phyloP scores from a whole-genome alignment of 306 rosid genomes.

The Vigna nakashimae region DNA sequence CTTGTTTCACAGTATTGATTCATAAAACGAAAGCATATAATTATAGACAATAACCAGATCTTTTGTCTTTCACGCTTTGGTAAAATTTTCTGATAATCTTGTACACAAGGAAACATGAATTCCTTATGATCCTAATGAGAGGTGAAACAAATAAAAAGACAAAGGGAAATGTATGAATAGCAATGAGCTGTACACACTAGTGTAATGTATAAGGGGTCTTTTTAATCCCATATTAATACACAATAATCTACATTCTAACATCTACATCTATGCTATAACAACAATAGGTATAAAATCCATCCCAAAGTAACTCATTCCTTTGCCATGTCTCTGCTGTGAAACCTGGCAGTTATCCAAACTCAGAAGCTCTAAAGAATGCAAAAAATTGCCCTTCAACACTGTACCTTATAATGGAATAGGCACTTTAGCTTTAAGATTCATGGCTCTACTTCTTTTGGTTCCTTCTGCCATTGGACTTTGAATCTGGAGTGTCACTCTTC shows the following conservation, averaged over 20 bases:
- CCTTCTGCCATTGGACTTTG: slow-evolving; percentile 54
- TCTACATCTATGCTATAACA: slow-evolving; percentile 55
- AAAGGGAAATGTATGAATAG: slow-evolving; percentile 34
- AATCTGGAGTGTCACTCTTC: slow-evolving; percentile 57
- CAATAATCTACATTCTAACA: slow-evolving; percentile 56
- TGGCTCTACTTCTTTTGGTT: slow-evolving; percentile 51
- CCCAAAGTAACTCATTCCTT: slow-evolving; percentile 44
- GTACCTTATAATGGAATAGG: slow-evolving; percentile 39
- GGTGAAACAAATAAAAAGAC: slow-evolving; percentile 31
- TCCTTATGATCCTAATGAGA: slow-evolving; percentile 43
- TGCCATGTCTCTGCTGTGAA: slow-evolving; percentile 48
- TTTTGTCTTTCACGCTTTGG: slow-evolving; percentile 39
- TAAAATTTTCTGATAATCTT: slow-evolving; percentile 33
- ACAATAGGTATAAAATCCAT: slow-evolving; percentile 46
- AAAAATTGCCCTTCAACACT: slow-evolving; percentile 43
- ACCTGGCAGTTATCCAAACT: slow-evolving; percentile 48
- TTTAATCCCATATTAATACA: slow-evolving; percentile 51
- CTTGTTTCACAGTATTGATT: too few relatives aligned
- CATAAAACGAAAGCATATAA: not conserved
- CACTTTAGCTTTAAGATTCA: slow-evolving; percentile 22
- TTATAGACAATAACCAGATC: slow-evolving; percentile 40
- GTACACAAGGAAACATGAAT: slow-evolving; percentile 36
- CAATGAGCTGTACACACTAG: slow-evolving; percentile 62
- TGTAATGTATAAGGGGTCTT: slow-evolving; percentile 39
- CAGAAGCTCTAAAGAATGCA: slow-evolving; percentile 56